A percentile compares a stretch with the other conserved stretches of the same genome.
These are phyloP conservation scores for Cutaneotrichosporon mucoides DNA, from an alignment of 1,284 basidiomycete species.

Conservation along the genomic window DNA sequence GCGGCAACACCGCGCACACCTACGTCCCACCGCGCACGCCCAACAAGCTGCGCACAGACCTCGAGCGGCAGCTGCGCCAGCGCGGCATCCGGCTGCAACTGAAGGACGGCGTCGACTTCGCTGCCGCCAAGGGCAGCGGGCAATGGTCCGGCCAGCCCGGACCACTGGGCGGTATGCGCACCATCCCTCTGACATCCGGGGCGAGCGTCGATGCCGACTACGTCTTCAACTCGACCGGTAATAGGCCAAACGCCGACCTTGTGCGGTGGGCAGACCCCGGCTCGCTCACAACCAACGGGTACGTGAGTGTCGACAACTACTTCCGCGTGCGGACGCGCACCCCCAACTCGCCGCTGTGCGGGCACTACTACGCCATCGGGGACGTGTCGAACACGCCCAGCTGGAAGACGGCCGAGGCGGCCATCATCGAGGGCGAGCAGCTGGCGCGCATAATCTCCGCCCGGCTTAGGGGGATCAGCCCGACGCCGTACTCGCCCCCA, in stretches of 20 bases:
- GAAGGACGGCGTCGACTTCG: constrained; percentile 38
- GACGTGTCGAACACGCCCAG: constrained; percentile 40
- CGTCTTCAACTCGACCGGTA: constrained; percentile 50
- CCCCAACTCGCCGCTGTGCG: constrained; percentile 21
- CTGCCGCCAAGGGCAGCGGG: constrained; percentile 14
- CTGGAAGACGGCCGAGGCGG: constrained; percentile 38
- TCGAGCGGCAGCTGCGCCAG: constrained; percentile 37
- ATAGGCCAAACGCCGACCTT: constrained; percentile 45
- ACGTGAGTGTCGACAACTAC: constrained; percentile 42
- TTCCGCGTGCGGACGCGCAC: constrained; percentile 19
- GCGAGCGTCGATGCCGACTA: constrained; percentile 47
- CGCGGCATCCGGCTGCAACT: constrained; percentile 45
- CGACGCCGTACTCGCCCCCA: constrained; percentile 24
- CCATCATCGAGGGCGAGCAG: constrained; percentile 18
- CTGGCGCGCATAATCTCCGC: constrained; percentile 31
- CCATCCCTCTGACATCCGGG: constrained; percentile 39
- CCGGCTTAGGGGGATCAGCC: constrained; percentile 26
- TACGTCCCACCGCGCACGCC: constrained; percentile 28
- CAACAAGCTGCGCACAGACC: constrained; percentile 34
- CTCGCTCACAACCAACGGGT: constrained; percentile 33
- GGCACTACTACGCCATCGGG: constrained; percentile 44
- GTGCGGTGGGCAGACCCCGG: constrained; percentile 35
- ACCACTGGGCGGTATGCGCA: constrained; percentile 28
- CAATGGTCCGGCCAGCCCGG: constrained; percentile 36
- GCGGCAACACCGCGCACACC: constrained; percentile 17